Conservation (phyloP, 306 rosid genomes). For the Ormosia semicastrata region DNA sequence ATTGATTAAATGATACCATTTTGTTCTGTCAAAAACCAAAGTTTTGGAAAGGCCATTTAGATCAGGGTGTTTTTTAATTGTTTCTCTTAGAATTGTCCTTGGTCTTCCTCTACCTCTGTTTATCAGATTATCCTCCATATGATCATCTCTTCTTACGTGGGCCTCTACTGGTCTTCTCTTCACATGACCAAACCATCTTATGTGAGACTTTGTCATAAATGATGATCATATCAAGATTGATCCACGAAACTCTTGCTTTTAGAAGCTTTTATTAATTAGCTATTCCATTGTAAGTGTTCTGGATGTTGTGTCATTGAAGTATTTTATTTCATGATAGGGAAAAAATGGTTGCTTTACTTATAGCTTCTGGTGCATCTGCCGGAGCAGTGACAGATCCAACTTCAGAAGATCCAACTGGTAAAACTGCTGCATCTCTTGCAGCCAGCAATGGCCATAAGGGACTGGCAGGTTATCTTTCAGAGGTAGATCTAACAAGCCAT, state of each 20-base stretch:
- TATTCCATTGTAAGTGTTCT: conserved; percentile 17
- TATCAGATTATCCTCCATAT: neutral
- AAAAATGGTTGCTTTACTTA: conserved; percentile 82
- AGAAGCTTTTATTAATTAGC: neutral
- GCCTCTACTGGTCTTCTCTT: neutral
- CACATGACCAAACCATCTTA: conserved; percentile 8
- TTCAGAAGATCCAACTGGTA: conserved; percentile 67
- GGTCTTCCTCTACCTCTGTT: neutral
- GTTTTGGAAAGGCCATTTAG: neutral
- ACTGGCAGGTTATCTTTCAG: conserved; percentile 97
- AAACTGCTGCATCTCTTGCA: conserved; percentile 87
- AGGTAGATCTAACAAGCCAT: conserved; percentile 78
- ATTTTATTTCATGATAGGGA: conserved; percentile 55
- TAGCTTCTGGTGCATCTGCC: conserved; percentile 92
- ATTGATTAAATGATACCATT: neutral
- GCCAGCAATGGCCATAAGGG: conserved; percentile 74
- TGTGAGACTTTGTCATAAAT: neutral
- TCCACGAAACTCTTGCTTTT: conserved; percentile 1
- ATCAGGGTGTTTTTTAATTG: neutral
- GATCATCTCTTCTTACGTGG: neutral
- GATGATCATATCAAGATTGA: conserved; percentile 12
- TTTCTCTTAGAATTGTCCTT: neutral
- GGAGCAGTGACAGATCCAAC: conserved; percentile 97
- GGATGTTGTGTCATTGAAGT: conserved; percentile 21
- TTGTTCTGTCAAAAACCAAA: neutral